Conservation (phyloP, 1,139 yeast genomes). For the Suhomyces terraborum region DNA sequence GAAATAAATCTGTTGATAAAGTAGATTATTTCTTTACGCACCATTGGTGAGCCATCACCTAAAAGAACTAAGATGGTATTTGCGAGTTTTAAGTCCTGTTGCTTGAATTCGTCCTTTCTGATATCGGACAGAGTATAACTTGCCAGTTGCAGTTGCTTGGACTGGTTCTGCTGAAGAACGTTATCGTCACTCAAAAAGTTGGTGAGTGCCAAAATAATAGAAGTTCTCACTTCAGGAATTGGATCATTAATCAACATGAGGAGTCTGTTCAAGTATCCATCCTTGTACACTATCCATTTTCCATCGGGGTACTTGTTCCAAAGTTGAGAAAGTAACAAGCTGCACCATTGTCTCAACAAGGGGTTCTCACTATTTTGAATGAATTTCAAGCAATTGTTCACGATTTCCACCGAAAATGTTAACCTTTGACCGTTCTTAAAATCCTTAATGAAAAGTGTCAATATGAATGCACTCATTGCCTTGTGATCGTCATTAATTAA, state of each 20-base stretch:
- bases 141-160: slow-evolving; percentile 33
- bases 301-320: slow-evolving; percentile 78
- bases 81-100: slow-evolving; percentile 56
- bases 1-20: slow-evolving; percentile 75
- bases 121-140: slow-evolving; percentile 26
- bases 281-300: slow-evolving; percentile 68
- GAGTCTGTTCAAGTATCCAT: slow-evolving; percentile 61
- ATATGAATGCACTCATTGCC: slow-evolving; percentile 93
- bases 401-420: slow-evolving; percentile 73
- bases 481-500: slow-evolving; percentile 74
- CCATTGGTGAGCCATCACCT: slow-evolving; percentile 89
- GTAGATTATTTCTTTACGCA: slow-evolving; percentile 79
- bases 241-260: slow-evolving; percentile 73
- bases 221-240: slow-evolving; percentile 92
- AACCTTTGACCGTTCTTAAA: slow-evolving; percentile 79
- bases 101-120: slow-evolving; percentile 49
- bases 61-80: slow-evolving; percentile 50
- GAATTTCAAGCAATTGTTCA: slow-evolving; percentile 67
- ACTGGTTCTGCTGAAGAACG: slow-evolving; percentile 19
- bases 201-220: slow-evolving; percentile 74
- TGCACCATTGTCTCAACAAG: slow-evolving; percentile 88
- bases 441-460: slow-evolving; percentile 79
- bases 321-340: slow-evolving; percentile 73
- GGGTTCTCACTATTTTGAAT: slow-evolving; percentile 80
- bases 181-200: slow-evolving; percentile 58